A percentile compares a stretch with the other conserved stretches of the same genome.
phyloP scores from a whole-genome alignment of 2,329 filamentous ascomycete species.

The Diaporthe helianthi region DNA sequence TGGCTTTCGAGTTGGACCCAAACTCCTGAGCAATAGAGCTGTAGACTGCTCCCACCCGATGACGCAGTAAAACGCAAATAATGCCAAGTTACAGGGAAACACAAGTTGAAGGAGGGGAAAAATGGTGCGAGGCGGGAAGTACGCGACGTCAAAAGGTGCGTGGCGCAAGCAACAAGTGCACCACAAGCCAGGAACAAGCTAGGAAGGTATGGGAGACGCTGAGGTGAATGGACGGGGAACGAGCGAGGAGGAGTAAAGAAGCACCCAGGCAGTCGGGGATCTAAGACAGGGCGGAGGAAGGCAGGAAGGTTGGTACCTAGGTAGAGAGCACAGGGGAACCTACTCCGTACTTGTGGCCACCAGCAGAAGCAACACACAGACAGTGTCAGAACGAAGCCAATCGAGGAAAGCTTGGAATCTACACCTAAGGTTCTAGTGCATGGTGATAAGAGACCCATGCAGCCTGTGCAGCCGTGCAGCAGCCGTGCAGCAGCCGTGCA shows the following conservation, averaged over 20 bases:
- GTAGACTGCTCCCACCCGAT: not conserved
- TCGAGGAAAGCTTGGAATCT: too few species aligned
- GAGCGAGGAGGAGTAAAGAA: not conserved
- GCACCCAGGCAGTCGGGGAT: rapidly evolving
- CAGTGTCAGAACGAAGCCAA: not conserved
- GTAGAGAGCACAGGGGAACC: not conserved
- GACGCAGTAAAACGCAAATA: not conserved
- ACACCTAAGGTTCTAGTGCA: too few species aligned
- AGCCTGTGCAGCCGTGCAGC: too few species aligned
- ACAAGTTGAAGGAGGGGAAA: not conserved
- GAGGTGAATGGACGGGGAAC: not conserved
- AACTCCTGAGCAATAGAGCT: not conserved
- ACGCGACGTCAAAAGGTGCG: not conserved
- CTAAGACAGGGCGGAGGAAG: not conserved
- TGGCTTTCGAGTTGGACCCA: not conserved
- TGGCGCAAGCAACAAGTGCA: not conserved
- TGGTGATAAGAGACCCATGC: not conserved
- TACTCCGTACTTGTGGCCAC: not conserved
- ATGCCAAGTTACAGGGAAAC: too few species aligned
- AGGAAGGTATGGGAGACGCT: not conserved
- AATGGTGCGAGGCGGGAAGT: not conserved
- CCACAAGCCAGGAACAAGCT: not conserved
- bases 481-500: too few species aligned
- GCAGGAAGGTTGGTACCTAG: too few species aligned
- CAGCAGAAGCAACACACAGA: not conserved